Evolutionary conservation across 768 basidiomycete species (phyloP), one percentile per base, ranked within the genome.

Genomic region (Tylopilus rubrobrunneus): DNA sequence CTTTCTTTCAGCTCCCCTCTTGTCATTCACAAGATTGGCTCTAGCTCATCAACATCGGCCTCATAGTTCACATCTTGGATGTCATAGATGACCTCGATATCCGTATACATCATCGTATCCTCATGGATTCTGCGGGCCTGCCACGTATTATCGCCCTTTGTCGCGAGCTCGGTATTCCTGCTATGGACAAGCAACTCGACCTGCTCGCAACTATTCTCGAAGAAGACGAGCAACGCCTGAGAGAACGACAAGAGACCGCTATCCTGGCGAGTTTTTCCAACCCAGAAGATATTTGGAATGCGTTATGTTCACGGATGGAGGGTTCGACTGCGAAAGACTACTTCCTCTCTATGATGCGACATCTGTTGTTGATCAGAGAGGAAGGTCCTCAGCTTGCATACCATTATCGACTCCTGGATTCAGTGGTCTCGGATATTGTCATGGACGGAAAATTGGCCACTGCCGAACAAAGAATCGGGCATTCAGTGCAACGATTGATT

Each of bases 271-370:
- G 89, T 66, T 79, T 97, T 59, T 81, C 80, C 39, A 84, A 87
- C 55, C 87, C 92, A 17, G 82, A 87, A 62, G 94, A 98, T 65
- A 86, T 98, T 31, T 96, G 89, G 74, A 83, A 86, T 49, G 88
- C 89, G 3, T 78, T 99, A 45, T 80, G 81, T 57, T 73, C 82
- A n/a, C 86, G 81, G 67, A 85, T 87, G n/a, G 78, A 84, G 55
- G 86, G 87, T 41, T 84, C 88, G 14, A 83, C 82, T 54, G 93
- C 94, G 7, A 77, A 80, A 60, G 85, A 89, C 57, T 86, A 95
- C 67, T 89, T 99, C 68, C 74, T 95, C 40, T 91, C 92, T n/a
- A 88, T 93, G 70, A 82, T 98, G 81, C 92, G 93, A 65, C 94
- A 98, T 71, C 70, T 99, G 52, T 77, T 98, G 19, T 82, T 98